Percentiles rank a stretch among this genome's conserved stretches.
phyloP scores from a whole-genome alignment of 2,329 filamentous ascomycete species.

The Ophiostoma australiae region DNA sequence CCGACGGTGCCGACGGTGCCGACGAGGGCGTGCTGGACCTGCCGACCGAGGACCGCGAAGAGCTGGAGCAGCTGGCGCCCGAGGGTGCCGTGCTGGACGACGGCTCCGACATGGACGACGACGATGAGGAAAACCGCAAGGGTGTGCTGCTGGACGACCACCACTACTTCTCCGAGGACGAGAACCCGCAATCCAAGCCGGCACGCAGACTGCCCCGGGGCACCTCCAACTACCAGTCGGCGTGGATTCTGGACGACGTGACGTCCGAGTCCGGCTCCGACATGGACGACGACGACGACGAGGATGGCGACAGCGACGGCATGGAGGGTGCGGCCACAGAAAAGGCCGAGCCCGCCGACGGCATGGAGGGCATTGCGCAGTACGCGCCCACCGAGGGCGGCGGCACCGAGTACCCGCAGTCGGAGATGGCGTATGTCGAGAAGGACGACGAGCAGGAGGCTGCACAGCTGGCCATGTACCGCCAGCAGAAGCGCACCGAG shows the following conservation, averaged over 20 bases:
- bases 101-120: conserved; percentile 45
- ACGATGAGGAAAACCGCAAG: conserved; percentile 52
- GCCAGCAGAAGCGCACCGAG: conserved; percentile 70
- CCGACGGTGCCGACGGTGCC: conserved; percentile 41
- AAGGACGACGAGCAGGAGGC: conserved; percentile 77
- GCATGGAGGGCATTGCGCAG: conserved; percentile 63
- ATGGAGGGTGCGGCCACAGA: conserved; percentile 48
- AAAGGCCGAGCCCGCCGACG: conserved; percentile 67
- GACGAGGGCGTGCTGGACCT: conserved; percentile 55
- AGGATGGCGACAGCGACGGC: conserved; percentile 48
- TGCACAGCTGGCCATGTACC: conserved; percentile 74
- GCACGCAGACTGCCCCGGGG: conserved; percentile 80
- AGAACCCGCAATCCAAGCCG: conserved; percentile 53
- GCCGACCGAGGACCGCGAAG: conserved; percentile 75
- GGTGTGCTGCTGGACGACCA: conserved; percentile 94
- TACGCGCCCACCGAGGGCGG: conserved; percentile 64
- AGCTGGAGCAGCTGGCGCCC: conserved; percentile 76
- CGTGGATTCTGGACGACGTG: conserved; percentile 79
- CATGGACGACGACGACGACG: conserved; percentile 59
- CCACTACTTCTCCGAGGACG: conserved; percentile 94
- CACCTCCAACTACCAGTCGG: conserved; percentile 88
- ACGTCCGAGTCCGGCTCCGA: conserved; percentile 82
- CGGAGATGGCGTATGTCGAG: conserved; percentile 75
- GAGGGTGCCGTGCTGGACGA: conserved; percentile 70
- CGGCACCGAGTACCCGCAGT: conserved; percentile 81